These are phyloP conservation scores for Phylloporus sp. DNA, from an alignment of 768 basidiomycete genomes.

Conservation along the genomic window DNA sequence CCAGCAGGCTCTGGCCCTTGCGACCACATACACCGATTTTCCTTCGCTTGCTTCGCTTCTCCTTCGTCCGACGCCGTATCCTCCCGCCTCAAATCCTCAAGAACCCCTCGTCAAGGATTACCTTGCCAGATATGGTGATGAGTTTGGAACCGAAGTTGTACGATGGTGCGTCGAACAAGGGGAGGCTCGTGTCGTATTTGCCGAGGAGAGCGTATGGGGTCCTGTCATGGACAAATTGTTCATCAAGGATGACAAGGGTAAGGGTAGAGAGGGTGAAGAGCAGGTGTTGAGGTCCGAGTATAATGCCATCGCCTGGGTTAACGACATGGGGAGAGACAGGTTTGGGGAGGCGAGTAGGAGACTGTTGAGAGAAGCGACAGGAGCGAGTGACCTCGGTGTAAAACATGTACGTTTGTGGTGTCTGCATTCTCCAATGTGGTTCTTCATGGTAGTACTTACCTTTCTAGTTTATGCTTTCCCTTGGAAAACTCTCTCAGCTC, in stretches of 20 bases:
- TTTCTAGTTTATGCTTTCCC: constrained; percentile 79
- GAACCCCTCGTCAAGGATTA: constrained; percentile 61
- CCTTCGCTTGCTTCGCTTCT: constrained; percentile 81
- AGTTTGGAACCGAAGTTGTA: constrained; percentile 87
- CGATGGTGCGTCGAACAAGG: constrained; percentile 91
- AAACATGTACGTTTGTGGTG: constrained; percentile 62
- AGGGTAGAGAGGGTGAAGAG: constrained; percentile 27
- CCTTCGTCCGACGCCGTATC: constrained; percentile 61
- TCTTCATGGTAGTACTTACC: constrained; percentile 2
- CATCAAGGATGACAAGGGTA: constrained; percentile 21
- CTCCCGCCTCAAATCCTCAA: constrained; percentile 62
- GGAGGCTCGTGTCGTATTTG: constrained; percentile 78
- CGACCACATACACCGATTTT: constrained; percentile 86
- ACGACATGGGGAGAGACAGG: constrained; percentile 69
- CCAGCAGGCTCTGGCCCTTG: constrained; percentile 72
- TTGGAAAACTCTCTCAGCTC: constrained; percentile 83
- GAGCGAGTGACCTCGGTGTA: constrained; percentile 54
- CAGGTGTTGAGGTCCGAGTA: constrained; percentile 45
- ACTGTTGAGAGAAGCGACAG: constrained; percentile 58
- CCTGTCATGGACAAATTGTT: constrained; percentile 74
- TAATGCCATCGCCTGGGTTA: constrained; percentile 74
- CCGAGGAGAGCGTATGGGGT: constrained; percentile 61
- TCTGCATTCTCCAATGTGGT: background rate
- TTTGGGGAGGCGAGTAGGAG: constrained; percentile 63
- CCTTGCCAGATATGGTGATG: constrained; percentile 73